Evolutionary conservation across 139 green algal genomes (phyloP).

Genomic region (Chlamydomonas incerta): DNA sequence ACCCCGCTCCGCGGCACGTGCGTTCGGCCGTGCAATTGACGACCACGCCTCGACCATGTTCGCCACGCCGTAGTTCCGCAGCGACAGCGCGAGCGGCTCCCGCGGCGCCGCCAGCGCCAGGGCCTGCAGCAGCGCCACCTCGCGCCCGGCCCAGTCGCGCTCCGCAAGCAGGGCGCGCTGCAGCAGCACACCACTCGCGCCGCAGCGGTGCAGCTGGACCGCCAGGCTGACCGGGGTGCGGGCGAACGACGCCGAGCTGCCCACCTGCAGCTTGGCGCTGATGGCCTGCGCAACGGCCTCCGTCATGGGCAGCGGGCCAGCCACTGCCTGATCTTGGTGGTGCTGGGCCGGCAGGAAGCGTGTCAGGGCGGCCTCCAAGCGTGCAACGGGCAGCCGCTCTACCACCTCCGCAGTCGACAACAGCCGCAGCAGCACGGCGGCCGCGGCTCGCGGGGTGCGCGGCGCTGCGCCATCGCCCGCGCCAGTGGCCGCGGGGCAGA

Average conservation of each 20-base stretch:
- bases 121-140: neutral
- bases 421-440: constrained; percentile 1
- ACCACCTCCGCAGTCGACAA: neutral
- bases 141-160: neutral
- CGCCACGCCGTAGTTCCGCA: neutral
- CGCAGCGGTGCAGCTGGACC: neutral
- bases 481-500: neutral
- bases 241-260: neutral
- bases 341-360: neutral
- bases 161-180: neutral
- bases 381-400: neutral
- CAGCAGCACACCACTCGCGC: neutral
- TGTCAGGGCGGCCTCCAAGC: neutral
- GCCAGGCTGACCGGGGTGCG: neutral
- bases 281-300: neutral
- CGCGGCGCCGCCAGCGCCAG: constrained; percentile 2
- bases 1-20: too few relatives aligned
- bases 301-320: neutral
- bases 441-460: neutral
- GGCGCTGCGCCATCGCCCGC: neutral
- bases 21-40: too few relatives aligned
- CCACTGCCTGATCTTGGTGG: too few relatives aligned
- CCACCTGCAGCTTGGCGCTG: too few relatives aligned
- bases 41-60: too few relatives aligned
- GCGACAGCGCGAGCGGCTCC: neutral